Evolutionary conservation across 2,329 filamentous ascomycete species (phyloP).

Genomic region (Verticillium zaregamsianum): DNA sequence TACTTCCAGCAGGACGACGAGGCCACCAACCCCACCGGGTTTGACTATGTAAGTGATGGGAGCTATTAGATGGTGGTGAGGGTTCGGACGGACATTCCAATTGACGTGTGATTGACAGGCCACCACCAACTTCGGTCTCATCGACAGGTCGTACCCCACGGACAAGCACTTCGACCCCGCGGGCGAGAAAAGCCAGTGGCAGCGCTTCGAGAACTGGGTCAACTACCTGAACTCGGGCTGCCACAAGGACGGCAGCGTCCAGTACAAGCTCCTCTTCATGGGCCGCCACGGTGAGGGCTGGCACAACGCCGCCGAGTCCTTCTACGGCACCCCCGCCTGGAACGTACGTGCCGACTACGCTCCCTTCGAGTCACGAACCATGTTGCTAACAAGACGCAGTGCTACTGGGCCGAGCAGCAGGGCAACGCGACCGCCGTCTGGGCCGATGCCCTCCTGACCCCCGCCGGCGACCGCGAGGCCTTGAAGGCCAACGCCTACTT

Average conservation of each 20-base stretch:
- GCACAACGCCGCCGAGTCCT: conserved; percentile 59
- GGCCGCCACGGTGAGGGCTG: conserved; percentile 68
- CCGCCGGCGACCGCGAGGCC: conserved; percentile 53
- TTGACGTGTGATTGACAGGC: conserved; percentile 33
- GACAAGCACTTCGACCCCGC: conserved; percentile 38
- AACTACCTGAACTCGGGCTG: conserved; percentile 43
- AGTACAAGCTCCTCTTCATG: conserved; percentile 65
- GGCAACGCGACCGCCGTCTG: conserved; percentile 61
- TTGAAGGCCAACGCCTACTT: conserved; percentile 56
- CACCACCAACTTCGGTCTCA: conserved; percentile 59
- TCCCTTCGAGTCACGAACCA: no score
- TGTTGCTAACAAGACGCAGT: conserved; percentile 27
- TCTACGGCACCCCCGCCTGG: conserved; percentile 66
- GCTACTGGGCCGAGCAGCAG: conserved; percentile 62
- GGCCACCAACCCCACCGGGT: conserved; percentile 48
- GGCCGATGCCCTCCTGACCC: conserved; percentile 60
- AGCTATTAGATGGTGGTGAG: not conserved
- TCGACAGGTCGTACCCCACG: conserved; percentile 57
- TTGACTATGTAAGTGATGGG: conserved; percentile 55
- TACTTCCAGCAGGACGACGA: conserved; percentile 63
- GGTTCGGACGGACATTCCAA: not conserved
- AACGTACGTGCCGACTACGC: conserved; percentile 39
- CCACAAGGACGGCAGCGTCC: conserved; percentile 33
- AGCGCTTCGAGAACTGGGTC: conserved; percentile 58
- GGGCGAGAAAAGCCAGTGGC: conserved; percentile 54